Percentiles rank a stretch among this genome's conserved stretches.
Conservation (phyloP, 2,329 filamentous ascomycete genomes). For the Claviceps pusilla region DNA sequence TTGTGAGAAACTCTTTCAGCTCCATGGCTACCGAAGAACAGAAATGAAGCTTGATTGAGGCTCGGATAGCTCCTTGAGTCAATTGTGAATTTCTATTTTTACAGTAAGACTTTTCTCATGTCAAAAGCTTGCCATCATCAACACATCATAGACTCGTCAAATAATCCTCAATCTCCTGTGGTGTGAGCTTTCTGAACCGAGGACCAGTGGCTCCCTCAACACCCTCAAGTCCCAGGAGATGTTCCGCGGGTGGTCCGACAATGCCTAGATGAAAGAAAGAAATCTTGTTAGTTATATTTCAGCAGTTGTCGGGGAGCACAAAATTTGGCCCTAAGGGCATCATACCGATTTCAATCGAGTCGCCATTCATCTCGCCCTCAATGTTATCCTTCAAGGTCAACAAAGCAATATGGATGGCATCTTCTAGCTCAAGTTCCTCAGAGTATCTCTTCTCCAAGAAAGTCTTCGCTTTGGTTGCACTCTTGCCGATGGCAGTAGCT, state of each 20-base stretch:
- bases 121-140: conserved; percentile 10
- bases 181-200: conserved; percentile 83
- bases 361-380: conserved; percentile 97
- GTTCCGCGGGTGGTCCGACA: conserved; percentile 83
- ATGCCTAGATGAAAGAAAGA: conserved; percentile 46
- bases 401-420: conserved; percentile 94
- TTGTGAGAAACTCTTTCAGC: neutral
- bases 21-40: neutral
- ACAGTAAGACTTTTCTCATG: conserved; percentile 22
- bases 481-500: conserved; percentile 97
- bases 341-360: conserved; percentile 93
- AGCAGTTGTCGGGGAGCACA: neutral
- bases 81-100: conserved; percentile 29
- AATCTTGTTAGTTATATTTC: conserved; percentile 10
- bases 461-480: conserved; percentile 93
- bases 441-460: conserved; percentile 99
- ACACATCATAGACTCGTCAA: conserved; percentile 77
- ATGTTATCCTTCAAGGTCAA: conserved; percentile 98
- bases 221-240: conserved; percentile 81
- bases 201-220: conserved; percentile 74
- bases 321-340: neutral
- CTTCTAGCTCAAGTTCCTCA: conserved; percentile 89
- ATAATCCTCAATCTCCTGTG: conserved; percentile 98
- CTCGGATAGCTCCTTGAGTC: conserved; percentile 16
- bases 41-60: neutral